phyloP scores from a whole-genome alignment of 768 basidiomycete species.

The Auricularia heimuer region DNA sequence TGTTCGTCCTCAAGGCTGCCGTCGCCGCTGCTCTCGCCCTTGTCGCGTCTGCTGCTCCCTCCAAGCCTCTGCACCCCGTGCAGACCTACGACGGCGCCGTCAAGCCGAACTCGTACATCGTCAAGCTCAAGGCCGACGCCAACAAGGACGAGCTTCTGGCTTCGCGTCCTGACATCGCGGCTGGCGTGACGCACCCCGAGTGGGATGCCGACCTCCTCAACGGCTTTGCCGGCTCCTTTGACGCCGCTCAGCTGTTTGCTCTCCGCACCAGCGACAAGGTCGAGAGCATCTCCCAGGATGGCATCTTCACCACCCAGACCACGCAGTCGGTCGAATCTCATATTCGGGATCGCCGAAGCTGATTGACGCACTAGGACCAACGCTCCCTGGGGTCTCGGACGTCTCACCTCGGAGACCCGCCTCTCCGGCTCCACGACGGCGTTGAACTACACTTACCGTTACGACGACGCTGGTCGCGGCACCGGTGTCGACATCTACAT shows the following conservation, averaged over 20 bases:
- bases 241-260: constrained; percentile 14
- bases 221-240: constrained; percentile 17
- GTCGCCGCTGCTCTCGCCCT: not conserved
- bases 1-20: not conserved
- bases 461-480: constrained; percentile 21
- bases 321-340: constrained; percentile 8
- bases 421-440: not conserved
- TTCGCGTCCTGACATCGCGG: constrained; percentile 1
- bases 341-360: no score
- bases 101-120: constrained; percentile 14
- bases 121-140: constrained; percentile 17
- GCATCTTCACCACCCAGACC: constrained; percentile 17
- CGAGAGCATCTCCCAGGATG: constrained; percentile 23
- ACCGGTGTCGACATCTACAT: constrained; percentile 32
- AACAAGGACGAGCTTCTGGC: constrained; percentile 12
- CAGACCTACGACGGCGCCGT: constrained; percentile 10
- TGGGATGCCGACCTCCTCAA: constrained; percentile 16
- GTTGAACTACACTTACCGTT: constrained; percentile 18
- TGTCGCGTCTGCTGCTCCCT: not conserved
- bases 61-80: not conserved
- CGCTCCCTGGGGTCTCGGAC: constrained; percentile 16
- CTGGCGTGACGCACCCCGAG: constrained; percentile 11
- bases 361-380: constrained; percentile 8
- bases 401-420: constrained; percentile 7
- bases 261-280: constrained; percentile 20